These are phyloP conservation scores for Crassisporium funariophilum DNA, from an alignment of 768 basidiomycete genomes.

Conservation along the genomic window DNA sequence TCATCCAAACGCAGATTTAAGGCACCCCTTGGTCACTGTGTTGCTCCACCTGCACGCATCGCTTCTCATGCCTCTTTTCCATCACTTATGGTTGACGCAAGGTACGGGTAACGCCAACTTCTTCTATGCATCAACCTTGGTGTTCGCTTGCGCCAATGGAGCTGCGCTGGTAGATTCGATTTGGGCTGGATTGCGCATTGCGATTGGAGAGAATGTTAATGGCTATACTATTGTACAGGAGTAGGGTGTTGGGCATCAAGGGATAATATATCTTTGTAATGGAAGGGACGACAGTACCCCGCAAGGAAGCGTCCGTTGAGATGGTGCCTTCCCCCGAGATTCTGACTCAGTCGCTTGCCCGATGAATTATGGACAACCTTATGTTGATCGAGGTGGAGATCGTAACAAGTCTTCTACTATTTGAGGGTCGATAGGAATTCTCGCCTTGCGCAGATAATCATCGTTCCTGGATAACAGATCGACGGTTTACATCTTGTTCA, in stretches of 20 bases:
- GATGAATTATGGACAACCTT: no score
- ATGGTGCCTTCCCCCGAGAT: no score
- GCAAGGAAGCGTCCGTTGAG: no score
- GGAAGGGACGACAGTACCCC: no score
- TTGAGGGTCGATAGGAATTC: conserved; percentile 42
- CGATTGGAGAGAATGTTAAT: conserved; percentile 58
- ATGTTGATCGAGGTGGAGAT: conserved; percentile 19
- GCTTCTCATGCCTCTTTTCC: conserved; percentile 86
- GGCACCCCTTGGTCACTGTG: conserved; percentile 81
- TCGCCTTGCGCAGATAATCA: conserved; percentile 49
- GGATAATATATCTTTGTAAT: no score
- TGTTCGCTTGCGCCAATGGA: conserved; percentile 88
- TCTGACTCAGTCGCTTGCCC: no score
- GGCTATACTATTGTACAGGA: conserved; percentile 64
- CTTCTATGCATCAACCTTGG: conserved; percentile 94
- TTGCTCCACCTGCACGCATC: conserved; percentile 84
- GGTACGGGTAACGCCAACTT: conserved; percentile 98
- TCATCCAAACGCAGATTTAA: conserved; percentile 58
- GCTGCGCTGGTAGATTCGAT: conserved; percentile 81
- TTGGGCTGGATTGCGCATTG: conserved; percentile 80
- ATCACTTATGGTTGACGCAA: conserved; percentile 87
- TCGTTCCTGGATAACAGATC: conserved; percentile 45
- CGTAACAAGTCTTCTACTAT: conserved; percentile 46
- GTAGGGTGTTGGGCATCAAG: conserved; percentile 37
- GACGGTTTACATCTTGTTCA: neutral